Conservation (phyloP, 345 rosid species). For the Eutrema japonicum region DNA sequence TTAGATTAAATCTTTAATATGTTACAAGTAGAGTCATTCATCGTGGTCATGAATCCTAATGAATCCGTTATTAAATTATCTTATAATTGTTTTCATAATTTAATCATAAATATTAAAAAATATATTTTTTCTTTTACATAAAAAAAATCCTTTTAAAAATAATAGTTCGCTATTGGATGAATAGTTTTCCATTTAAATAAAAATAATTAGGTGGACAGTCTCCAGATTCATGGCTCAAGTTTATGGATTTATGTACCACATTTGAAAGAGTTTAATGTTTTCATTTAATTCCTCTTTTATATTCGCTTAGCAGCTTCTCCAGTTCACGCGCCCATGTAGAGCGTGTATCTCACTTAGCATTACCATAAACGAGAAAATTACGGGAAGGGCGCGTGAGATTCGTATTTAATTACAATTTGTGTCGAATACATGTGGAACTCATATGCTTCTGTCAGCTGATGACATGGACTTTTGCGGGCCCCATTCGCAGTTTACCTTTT, state of each 20-base stretch:
- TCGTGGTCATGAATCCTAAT: no score
- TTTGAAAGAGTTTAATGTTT: constrained; percentile 14
- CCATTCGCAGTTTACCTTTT: background rate
- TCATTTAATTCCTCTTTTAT: background rate
- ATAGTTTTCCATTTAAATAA: background rate
- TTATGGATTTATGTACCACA: constrained; percentile 7
- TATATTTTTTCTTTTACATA: background rate
- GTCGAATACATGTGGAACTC: constrained; percentile 33
- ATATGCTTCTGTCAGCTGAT: constrained; percentile 42
- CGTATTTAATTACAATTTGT: constrained; percentile 24
- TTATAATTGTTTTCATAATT: no score
- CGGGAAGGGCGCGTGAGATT: constrained; percentile 25
- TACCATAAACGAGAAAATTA: constrained; percentile 1
- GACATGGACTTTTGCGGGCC: constrained; percentile 34
- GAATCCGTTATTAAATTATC: no score
- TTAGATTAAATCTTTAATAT: no score
- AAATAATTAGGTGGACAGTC: constrained; percentile 5
- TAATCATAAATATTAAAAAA: no score
- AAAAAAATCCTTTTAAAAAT: background rate
- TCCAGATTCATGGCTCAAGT: constrained; percentile 19
- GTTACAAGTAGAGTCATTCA: no score
- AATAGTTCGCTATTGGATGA: background rate
- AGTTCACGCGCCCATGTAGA: background rate
- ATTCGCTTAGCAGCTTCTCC: constrained; percentile 3
- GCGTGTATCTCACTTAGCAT: background rate